Base-by-base conservation (phyloP, 371 early-diverging fungal species). In the Massospora cicadina region DNA sequence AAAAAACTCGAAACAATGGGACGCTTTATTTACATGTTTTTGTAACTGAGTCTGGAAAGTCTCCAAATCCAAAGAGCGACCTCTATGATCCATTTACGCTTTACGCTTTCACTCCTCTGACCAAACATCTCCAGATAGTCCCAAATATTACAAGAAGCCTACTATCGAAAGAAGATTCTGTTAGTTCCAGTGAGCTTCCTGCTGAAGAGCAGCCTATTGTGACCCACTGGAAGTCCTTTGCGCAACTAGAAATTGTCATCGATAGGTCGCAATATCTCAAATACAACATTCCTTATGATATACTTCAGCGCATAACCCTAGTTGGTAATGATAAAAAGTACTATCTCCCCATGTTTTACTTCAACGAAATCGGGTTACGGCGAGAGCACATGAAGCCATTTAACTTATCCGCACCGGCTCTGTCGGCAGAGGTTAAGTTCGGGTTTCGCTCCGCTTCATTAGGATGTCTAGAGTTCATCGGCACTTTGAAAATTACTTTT, bases 291-390 rank as follows among this genome's bases (percentile, higher is more conserved):
- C 69, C 69, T 23, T 27, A 24, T 21, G 69, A 69, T 54, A 55
- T 66, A 53, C 25, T 56, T 0, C 2, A 21, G 1, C 28, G 53
- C 25, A 31, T 66, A 21, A 55, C 23, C 23, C 26, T 66, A 26
- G 5, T 66, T 17, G 28, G 31, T 10, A 21, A n/a, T 12, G 57
- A 56, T 1, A 26, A 23, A 24, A 43, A 31, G 26, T 66, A 65
- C 17, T 78, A 78, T 55, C 63, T 73, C 1, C 78, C 78, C 29
- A 65, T 77, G 13, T 28, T 70, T 55, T 75, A 74, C 69, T 71
- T 71, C 60, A 78, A 78, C 65, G 72, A 72, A 7, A 59, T 78
- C 17, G 71, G 73, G 0, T 61, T 66, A 29, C 66, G 70, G 13
- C 43, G 24, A 1, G 66, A 74, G 33, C 67, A 72, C 65, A 75